Evolutionary conservation across 108 stramenopile genomes (phyloP).

Genomic region (Cyclotella kingstonii): DNA sequence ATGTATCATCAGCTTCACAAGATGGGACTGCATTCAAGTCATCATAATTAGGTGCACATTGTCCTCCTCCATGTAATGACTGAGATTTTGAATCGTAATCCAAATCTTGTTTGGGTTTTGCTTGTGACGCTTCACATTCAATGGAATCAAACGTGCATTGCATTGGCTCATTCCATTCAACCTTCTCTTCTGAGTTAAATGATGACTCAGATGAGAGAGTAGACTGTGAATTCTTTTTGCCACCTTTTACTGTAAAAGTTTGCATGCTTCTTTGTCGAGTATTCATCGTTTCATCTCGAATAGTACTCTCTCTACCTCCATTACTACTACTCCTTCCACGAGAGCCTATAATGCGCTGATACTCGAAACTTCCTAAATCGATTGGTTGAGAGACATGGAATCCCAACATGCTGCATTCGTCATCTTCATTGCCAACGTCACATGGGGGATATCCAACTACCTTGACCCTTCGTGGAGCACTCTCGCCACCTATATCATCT

Average conservation of each 20-base stretch:
- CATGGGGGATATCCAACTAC: conserved; percentile 74
- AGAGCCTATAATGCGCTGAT: conserved; percentile 37
- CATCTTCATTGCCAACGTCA: conserved; percentile 19
- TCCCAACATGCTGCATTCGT: conserved; percentile 38
- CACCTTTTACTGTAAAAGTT: conserved; percentile 37
- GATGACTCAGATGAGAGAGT: conserved; percentile 8
- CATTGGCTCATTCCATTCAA: too few relatives aligned
- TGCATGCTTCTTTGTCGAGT: conserved; percentile 28
- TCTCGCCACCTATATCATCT: conserved; percentile 21
- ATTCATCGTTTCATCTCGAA: conserved; percentile 16
- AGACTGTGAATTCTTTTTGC: conserved; percentile 4
- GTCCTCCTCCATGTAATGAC: conserved; percentile 18
- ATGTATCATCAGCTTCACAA: conserved; percentile 17
- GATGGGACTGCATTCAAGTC: conserved; percentile 12
- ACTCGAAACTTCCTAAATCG: conserved; percentile 51
- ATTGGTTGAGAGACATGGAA: conserved; percentile 60
- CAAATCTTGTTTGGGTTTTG: background rate
- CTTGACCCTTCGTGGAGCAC: conserved; percentile 59
- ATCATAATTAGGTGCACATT: conserved; percentile 34
- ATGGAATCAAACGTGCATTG: conserved; percentile 9
- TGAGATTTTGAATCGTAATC: conserved; percentile 7
- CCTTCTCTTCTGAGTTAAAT: conserved; percentile 28
- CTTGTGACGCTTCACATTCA: background rate
- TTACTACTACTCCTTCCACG: conserved; percentile 21
- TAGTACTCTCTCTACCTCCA: conserved; percentile 4